phyloP scores from a whole-genome alignment of 2,329 filamentous ascomycete species.

The Endoconidiophora laricicola region DNA sequence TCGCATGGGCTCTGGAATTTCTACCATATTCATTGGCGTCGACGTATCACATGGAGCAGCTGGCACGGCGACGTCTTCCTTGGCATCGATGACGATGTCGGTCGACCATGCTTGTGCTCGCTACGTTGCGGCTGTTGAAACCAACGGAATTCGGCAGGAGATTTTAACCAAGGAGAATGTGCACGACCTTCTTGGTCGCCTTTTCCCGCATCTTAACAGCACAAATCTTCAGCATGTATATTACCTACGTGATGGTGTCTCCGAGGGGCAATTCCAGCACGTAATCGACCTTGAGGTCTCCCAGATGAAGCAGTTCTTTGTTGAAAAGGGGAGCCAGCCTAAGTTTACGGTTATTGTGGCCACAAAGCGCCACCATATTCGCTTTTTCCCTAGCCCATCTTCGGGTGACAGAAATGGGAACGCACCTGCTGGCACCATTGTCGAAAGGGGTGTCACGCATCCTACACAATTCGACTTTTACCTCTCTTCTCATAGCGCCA shows the following conservation, averaged over 20 bases:
- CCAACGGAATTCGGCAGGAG: conserved; percentile 69
- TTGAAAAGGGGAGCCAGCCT: conserved; percentile 26
- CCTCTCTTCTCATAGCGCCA: conserved; percentile 46
- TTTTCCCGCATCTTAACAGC: conserved; percentile 27
- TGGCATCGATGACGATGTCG: conserved; percentile 76
- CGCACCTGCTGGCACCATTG: conserved; percentile 66
- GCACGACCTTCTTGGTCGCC: conserved; percentile 43
- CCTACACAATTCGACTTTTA: conserved; percentile 85
- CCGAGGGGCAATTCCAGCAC: conserved; percentile 67
- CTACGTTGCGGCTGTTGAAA: conserved; percentile 65
- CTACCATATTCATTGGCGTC: conserved; percentile 71
- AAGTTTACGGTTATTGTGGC: conserved; percentile 77
- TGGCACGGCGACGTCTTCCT: conserved; percentile 50
- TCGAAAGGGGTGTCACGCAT: conserved; percentile 81
- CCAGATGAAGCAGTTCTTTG: conserved; percentile 48
- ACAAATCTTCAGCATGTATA: conserved; percentile 34
- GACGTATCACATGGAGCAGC: conserved; percentile 77
- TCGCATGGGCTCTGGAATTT: neutral
- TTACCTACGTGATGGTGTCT: conserved; percentile 87
- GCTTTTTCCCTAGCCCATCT: conserved; percentile 56
- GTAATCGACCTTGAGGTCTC: conserved; percentile 65
- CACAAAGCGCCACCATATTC: conserved; percentile 86
- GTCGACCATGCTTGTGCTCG: conserved; percentile 53
- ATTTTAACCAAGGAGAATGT: conserved; percentile 56
- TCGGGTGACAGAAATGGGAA: conserved; percentile 63